A percentile compares a stretch with the other conserved stretches of the same genome.
phyloP scores from a whole-genome alignment of 2,329 filamentous ascomycete species.

The Alternaria sp. region DNA sequence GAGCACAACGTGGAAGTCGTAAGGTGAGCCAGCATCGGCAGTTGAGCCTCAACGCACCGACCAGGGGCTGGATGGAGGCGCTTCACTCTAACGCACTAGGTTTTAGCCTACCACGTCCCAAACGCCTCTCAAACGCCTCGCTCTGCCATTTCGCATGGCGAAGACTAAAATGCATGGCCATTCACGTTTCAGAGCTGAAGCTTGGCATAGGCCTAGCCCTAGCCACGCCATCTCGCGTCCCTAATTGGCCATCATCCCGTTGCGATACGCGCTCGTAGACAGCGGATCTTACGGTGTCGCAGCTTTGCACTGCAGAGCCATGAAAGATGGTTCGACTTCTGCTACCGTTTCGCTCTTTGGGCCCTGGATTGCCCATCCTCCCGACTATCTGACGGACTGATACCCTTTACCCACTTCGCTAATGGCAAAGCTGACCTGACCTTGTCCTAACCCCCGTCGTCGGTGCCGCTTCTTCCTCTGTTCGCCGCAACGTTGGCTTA shows the following conservation, averaged over 20 bases:
- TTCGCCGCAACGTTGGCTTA: constrained; percentile 41
- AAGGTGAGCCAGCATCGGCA: constrained; percentile 9
- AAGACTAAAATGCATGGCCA: constrained; percentile 35
- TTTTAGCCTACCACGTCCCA: constrained; percentile 33
- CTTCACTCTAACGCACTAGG: constrained; percentile 31
- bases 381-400: constrained; percentile 15
- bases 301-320: constrained; percentile 36
- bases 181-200: constrained; percentile 40
- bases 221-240: constrained; percentile 20
- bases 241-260: constrained; percentile 43
- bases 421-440: constrained; percentile 41
- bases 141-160: constrained; percentile 27
- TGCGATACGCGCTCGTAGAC: constrained; percentile 42
- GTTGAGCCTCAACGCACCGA: constrained; percentile 13
- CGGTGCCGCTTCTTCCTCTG: constrained; percentile 14
- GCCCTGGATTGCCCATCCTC: constrained; percentile 14
- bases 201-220: constrained; percentile 24
- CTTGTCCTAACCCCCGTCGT: constrained; percentile 23
- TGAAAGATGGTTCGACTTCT: constrained; percentile 48
- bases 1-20: constrained; percentile 1
- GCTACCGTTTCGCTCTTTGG: constrained; percentile 42
- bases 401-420: constrained; percentile 34
- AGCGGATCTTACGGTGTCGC: constrained; percentile 41
- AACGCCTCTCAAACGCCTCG: constrained; percentile 44
- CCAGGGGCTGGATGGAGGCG: constrained; percentile 19